Conservation (phyloP, 169 alveolate species). For the Ichthyophthirius multifiliis region DNA sequence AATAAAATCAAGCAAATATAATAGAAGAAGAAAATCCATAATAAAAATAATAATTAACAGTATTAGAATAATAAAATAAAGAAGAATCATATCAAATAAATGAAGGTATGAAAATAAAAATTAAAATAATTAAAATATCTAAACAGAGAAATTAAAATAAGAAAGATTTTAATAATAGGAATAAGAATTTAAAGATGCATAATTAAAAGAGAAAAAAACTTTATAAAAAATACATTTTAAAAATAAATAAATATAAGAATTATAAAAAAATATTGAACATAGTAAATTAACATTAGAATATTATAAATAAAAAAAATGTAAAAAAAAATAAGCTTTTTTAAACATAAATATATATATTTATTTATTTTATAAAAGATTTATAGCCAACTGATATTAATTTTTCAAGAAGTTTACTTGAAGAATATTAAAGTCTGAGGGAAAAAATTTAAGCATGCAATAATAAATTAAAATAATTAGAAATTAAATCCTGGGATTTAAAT, state of each 20-base stretch:
- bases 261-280: not conserved
- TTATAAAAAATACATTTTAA: not conserved
- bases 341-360: not conserved
- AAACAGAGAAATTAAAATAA: not conserved
- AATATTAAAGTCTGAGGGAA: not conserved
- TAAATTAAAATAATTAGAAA: not conserved
- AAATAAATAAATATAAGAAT: not conserved
- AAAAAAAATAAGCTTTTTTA: not conserved
- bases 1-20: too few species aligned
- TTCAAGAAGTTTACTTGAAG: not conserved
- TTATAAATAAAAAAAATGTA: conserved; percentile 3
- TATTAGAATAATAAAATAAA: too few species aligned
- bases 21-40: too few species aligned
- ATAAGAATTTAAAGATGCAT: not conserved
- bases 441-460: not conserved
- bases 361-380: not conserved
- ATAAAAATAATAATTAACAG: too few species aligned
- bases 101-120: too few species aligned
- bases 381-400: conserved; percentile 2
- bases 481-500: not conserved
- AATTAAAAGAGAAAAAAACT: not conserved
- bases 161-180: not conserved
- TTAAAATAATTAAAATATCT: too few species aligned
- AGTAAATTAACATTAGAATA: not conserved
- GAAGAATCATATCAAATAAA: too few species aligned